Percentiles rank a stretch among this genome's conserved stretches.
phyloP scores from a whole-genome alignment of 306 rosid species.

The Cucurbita maxima region DNA sequence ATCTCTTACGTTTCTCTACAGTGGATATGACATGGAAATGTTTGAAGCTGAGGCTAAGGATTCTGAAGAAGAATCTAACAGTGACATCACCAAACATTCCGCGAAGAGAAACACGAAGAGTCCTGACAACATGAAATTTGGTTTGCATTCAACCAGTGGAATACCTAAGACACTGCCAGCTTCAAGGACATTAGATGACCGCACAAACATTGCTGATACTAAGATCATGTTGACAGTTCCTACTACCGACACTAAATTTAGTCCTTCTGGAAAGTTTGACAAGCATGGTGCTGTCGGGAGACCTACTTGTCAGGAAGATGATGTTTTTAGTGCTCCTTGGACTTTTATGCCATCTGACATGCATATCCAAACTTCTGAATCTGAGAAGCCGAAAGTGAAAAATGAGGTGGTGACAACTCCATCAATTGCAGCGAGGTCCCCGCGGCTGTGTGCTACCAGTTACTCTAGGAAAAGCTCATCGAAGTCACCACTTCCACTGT shows the following conservation, averaged over 20 bases:
- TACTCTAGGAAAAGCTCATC: constrained; percentile 24
- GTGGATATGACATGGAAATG: constrained; percentile 71
- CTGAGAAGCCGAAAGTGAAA: constrained; percentile 14
- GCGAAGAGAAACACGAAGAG: constrained; percentile 24
- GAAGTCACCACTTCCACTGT: constrained; percentile 28
- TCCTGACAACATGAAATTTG: constrained; percentile 26
- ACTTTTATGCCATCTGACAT: constrained; percentile 12
- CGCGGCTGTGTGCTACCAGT: constrained; percentile 13
- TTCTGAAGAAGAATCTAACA: constrained; percentile 71
- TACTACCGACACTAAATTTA: not conserved
- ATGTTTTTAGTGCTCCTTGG: constrained; percentile 8
- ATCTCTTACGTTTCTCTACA: constrained; percentile 25
- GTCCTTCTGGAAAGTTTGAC: constrained; percentile 14
- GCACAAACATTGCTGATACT: not conserved
- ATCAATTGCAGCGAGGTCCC: constrained; percentile 24
- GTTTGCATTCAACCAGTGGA: constrained; percentile 11
- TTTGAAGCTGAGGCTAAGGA: constrained; percentile 76
- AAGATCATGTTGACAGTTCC: not conserved
- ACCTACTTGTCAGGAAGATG: constrained; percentile 18
- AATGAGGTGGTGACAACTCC: constrained; percentile 15
- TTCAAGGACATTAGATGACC: constrained; percentile 14
- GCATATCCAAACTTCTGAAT: constrained; percentile 11
- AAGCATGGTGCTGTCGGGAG: constrained; percentile 8
- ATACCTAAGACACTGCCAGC: constrained; percentile 14
- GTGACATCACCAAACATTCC: constrained; percentile 22